Evolutionary conservation across 331 rosid genomes (phyloP).

Genomic region (Malus hybrid): DNA sequence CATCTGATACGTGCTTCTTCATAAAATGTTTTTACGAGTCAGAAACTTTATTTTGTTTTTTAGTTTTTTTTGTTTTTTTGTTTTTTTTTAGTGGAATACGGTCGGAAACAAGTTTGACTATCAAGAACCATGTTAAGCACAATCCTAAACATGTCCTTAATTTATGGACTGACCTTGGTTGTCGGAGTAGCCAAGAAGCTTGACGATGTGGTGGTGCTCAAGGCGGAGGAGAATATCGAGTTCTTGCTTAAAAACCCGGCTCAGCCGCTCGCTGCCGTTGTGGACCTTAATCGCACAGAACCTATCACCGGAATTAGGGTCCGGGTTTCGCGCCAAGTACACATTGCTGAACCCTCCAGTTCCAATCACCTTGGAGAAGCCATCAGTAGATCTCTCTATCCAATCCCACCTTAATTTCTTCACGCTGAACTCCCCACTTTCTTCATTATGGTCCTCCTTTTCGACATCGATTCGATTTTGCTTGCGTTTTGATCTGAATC

Average conservation of each 20-base stretch:
- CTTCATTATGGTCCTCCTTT: neutral
- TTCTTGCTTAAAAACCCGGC: conserved; percentile 33
- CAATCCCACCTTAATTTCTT: conserved; percentile 32
- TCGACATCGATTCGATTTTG: neutral
- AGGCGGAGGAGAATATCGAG: conserved; percentile 29
- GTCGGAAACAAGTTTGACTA: no score
- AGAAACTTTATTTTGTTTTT: no score
- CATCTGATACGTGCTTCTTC: no score
- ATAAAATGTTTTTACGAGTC: no score
- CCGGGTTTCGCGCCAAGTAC: conserved; percentile 19
- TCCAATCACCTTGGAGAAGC: conserved; percentile 33
- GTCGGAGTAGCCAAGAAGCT: conserved; percentile 32
- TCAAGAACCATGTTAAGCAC: no score
- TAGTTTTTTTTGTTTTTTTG: no score
- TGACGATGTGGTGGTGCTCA: conserved; percentile 25
- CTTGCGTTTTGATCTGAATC: neutral
- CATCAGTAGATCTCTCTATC: conserved; percentile 21
- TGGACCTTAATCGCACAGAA: conserved; percentile 30
- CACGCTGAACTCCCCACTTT: neutral
- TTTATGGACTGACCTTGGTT: conserved; percentile 20
- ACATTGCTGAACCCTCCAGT: conserved; percentile 45
- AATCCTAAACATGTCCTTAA: no score
- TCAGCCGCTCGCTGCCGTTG: conserved; percentile 25
- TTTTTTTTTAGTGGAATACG: no score
- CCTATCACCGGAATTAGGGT: neutral